A percentile compares a stretch with the other conserved stretches of the same genome.
These are phyloP conservation scores for Tritrichomonas foetus DNA, from an alignment of 208 protist genomes.

Conservation along the genomic window DNA sequence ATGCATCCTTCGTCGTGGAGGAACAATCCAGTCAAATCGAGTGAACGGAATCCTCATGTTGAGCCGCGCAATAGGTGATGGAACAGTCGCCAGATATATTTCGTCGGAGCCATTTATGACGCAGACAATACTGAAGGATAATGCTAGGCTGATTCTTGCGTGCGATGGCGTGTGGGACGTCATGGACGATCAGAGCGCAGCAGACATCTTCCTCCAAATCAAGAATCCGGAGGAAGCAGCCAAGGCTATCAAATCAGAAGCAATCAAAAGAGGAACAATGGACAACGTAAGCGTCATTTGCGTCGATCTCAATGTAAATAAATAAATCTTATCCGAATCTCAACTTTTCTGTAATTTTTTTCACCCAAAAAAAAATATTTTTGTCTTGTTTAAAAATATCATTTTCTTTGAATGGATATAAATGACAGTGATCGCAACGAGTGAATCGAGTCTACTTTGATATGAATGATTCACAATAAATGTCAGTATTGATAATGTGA, in stretches of 20 bases:
- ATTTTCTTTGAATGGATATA: too few species aligned
- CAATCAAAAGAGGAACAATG: not conserved
- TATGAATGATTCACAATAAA: too few species aligned
- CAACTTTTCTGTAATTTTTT: too few species aligned
- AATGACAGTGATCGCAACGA: too few species aligned
- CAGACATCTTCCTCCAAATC: not conserved
- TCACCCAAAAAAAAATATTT: too few species aligned
- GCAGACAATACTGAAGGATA: not conserved
- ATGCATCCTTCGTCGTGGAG: not conserved
- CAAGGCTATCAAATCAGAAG: not conserved
- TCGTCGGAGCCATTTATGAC: not conserved
- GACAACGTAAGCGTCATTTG: not conserved
- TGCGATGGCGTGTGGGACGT: conserved; percentile 35
- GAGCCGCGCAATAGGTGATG: not conserved
- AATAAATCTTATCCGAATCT: too few species aligned
- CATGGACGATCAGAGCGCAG: not conserved
- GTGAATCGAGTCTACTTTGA: too few species aligned
- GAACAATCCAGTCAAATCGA: not conserved
- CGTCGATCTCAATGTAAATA: not conserved
- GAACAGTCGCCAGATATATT: not conserved
- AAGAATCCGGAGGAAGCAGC: not conserved
- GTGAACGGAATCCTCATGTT: not conserved
- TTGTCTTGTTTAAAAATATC: too few species aligned
- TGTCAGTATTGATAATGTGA: too few species aligned
- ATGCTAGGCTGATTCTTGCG: not conserved